Percentiles rank a stretch among this genome's conserved stretches.
These are phyloP conservation scores for Lactarius deliciosus DNA, from an alignment of 768 basidiomycete species.

Conservation along the genomic window DNA sequence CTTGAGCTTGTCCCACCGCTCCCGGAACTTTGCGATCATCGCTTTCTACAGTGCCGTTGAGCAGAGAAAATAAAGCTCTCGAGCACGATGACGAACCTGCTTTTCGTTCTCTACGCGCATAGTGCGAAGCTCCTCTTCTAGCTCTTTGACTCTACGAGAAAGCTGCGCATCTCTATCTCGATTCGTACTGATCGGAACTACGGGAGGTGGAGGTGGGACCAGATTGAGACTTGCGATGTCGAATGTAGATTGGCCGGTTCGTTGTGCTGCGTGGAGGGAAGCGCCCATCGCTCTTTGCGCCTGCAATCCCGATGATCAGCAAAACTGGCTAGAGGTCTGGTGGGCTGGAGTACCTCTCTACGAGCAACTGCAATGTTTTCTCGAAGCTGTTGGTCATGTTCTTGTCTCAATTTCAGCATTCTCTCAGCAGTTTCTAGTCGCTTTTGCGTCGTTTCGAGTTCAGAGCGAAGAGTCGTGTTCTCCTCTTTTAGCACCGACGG, in stretches of 20 bases:
- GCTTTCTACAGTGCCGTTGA: constrained; percentile 55
- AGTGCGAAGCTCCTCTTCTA: constrained; percentile 73
- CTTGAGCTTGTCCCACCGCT: constrained; percentile 88
- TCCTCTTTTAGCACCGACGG: constrained; percentile 58
- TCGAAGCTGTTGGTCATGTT: constrained; percentile 75
- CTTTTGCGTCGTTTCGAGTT: constrained; percentile 56
- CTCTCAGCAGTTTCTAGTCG: constrained; percentile 62
- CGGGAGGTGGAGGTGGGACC: constrained; percentile 50
- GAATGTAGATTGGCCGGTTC: constrained; percentile 40
- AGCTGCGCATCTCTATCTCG: constrained; percentile 54
- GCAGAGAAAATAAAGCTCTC: constrained; percentile 13
- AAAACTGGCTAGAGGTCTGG: neutral
- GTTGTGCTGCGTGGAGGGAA: constrained; percentile 54
- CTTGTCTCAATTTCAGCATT: constrained; percentile 64
- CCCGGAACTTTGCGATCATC: constrained; percentile 79
- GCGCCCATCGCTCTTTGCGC: constrained; percentile 79
- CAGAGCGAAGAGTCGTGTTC: constrained; percentile 60
- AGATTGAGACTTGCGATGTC: constrained; percentile 57
- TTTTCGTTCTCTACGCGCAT: constrained; percentile 76
- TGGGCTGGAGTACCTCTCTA: constrained; percentile 51
- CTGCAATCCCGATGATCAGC: constrained; percentile 39
- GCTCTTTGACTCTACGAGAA: constrained; percentile 59
- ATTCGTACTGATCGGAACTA: constrained; percentile 51
- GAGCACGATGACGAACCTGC: constrained; percentile 50
- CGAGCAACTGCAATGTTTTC: constrained; percentile 76